Conservation (phyloP, 495 filamentous ascomycete genomes). For the Aspergillus heteromorphus region DNA sequence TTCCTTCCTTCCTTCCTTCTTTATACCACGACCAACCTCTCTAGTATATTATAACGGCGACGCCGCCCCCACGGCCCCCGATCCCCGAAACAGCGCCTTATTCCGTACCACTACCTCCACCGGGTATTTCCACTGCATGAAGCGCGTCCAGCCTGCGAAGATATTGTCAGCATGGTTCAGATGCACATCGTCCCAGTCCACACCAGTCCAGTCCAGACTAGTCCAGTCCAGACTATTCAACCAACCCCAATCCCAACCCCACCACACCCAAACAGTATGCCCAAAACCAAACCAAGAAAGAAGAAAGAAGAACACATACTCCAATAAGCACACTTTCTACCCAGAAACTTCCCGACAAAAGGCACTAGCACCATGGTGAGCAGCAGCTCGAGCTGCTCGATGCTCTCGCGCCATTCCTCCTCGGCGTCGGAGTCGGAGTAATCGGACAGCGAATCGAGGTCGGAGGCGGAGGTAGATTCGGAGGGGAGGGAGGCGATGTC, state of each 20-base stretch:
- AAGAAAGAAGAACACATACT: constrained; percentile 45
- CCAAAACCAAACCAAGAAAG: not conserved
- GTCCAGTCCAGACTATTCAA: not conserved
- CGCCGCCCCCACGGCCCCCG: constrained; percentile 66
- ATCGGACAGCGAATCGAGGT: constrained; percentile 49
- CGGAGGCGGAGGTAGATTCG: constrained; percentile 56
- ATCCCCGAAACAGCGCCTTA: constrained; percentile 53
- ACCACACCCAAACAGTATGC: too few species aligned
- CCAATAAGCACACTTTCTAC: constrained; percentile 93
- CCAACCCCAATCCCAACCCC: not conserved
- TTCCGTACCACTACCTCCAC: constrained; percentile 57
- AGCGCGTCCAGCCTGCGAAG: constrained; percentile 68
- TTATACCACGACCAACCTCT: not conserved
- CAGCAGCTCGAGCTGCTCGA: constrained; percentile 89
- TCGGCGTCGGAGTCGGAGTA: constrained; percentile 83
- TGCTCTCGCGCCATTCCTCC: constrained; percentile 83
- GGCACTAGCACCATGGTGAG: constrained; percentile 91
- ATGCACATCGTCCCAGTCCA: too few species aligned
- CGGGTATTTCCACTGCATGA: constrained; percentile 76
- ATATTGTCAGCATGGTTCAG: too few species aligned
- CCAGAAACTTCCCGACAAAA: constrained; percentile 88
- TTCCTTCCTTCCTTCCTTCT: not conserved
- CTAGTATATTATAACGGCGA: constrained; percentile 67
- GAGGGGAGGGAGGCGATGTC: constrained; percentile 79
- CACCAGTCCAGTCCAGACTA: too few species aligned